Percentiles rank a stretch among this genome's conserved stretches.
Evolutionary conservation across 495 filamentous ascomycete genomes (phyloP).

Genomic region (Hypoxylon trugodes): DNA sequence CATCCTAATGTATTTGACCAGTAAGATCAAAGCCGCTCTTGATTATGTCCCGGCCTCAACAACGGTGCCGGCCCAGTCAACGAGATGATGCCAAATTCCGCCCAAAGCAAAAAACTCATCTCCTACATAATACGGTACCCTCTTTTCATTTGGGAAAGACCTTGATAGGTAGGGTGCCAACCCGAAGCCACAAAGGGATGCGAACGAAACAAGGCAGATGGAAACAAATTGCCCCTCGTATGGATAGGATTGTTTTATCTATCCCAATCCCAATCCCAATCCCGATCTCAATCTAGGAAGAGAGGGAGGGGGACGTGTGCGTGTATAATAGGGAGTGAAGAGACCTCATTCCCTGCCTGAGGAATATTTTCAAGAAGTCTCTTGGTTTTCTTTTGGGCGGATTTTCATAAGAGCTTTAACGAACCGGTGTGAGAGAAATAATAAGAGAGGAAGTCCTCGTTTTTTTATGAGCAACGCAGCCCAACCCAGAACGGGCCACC

Average conservation of each 20-base stretch:
- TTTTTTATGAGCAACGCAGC: slow-evolving; percentile 32
- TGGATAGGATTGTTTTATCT: slow-evolving; percentile 13
- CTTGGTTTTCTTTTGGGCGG: slow-evolving; percentile 25
- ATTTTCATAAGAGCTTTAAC: slow-evolving; percentile 18
- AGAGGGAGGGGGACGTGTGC: slow-evolving; percentile 18
- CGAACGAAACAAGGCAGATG: slow-evolving; percentile 20
- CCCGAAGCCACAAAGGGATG: slow-evolving; percentile 37
- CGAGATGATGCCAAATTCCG: slow-evolving; percentile 23
- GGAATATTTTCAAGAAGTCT: slow-evolving; percentile 34
- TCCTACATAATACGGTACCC: slow-evolving; percentile 33
- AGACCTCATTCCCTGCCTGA: slow-evolving; percentile 19
- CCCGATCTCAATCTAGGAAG: too few species aligned
- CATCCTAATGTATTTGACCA: slow-evolving; percentile 29
- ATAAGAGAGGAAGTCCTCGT: slow-evolving; percentile 22
- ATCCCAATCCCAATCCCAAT: slow-evolving; percentile 3
- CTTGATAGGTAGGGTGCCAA: slow-evolving; percentile 37
- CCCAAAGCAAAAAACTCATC: slow-evolving; percentile 18
- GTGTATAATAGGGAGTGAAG: slow-evolving; percentile 41
- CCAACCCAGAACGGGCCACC: slow-evolving; percentile 38
- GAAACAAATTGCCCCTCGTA: slow-evolving; percentile 6
- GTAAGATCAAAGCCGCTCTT: slow-evolving; percentile 20
- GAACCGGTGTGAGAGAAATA: slow-evolving; percentile 26
- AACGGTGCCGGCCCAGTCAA: slow-evolving; percentile 27
- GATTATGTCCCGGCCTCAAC: slow-evolving; percentile 33
- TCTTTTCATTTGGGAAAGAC: slow-evolving; percentile 34